These are phyloP conservation scores for Tinospora cordifolia DNA, from an alignment of 164 flowering plant genomes.

Conservation along the genomic window DNA sequence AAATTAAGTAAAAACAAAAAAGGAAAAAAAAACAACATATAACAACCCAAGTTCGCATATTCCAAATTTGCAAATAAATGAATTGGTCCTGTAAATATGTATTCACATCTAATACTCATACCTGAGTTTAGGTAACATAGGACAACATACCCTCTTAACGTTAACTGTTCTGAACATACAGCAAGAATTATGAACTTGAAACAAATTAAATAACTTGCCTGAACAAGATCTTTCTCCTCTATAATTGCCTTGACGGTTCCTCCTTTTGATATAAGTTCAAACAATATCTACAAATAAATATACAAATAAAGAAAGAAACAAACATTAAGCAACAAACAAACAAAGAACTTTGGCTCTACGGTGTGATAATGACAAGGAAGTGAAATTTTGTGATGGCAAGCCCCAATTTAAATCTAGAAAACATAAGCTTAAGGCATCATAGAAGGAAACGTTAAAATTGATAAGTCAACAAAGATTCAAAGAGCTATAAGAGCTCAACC, in stretches of 20 bases:
- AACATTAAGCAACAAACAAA: not conserved
- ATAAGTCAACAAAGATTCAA: constrained; percentile 1
- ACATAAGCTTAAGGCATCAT: too few species aligned
- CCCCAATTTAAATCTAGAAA: too few species aligned
- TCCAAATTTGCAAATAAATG: not conserved
- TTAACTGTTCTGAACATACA: not conserved
- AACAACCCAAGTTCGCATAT: too few species aligned
- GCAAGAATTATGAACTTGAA: not conserved
- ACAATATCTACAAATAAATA: constrained; percentile 82
- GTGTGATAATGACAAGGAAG: too few species aligned
- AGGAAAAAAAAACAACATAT: not conserved
- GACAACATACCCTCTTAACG: too few species aligned
- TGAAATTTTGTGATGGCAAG: too few species aligned
- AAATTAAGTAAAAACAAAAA: too few species aligned
- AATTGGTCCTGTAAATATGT: not conserved
- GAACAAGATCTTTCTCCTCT: constrained; percentile 82
- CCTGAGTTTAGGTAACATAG: too few species aligned
- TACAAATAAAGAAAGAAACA: not conserved
- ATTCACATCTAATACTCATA: too few species aligned
- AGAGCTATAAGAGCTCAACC: not conserved
- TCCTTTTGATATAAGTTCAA: constrained; percentile 83
- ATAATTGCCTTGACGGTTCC: constrained; percentile 81
- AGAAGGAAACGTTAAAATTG: not conserved
- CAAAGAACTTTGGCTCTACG: not conserved
- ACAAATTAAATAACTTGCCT: constrained; percentile 39